Conservation (phyloP, 441 rosid genomes). For the Raphanus hybrid region DNA sequence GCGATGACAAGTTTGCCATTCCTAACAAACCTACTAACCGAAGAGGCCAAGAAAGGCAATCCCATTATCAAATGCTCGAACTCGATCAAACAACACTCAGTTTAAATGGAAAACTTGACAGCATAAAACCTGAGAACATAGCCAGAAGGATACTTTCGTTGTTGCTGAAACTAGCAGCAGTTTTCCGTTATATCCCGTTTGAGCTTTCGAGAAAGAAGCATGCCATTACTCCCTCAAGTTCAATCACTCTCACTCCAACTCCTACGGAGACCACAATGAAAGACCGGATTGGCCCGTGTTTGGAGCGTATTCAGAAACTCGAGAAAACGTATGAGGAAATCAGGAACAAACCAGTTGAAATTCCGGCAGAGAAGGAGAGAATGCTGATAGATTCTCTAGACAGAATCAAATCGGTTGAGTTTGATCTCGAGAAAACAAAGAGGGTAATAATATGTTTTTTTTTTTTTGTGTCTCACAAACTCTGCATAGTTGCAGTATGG, state of each 20-base stretch:
- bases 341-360: constrained; percentile 64
- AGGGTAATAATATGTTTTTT: constrained; percentile 47
- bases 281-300: constrained; percentile 63
- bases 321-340: constrained; percentile 73
- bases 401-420: constrained; percentile 89
- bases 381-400: constrained; percentile 81
- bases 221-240: constrained; percentile 50
- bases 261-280: constrained; percentile 44
- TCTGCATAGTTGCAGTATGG: not conserved
- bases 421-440: constrained; percentile 94
- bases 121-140: constrained; percentile 31
- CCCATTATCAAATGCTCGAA: constrained; percentile 43
- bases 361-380: constrained; percentile 85
- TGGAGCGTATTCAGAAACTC: constrained; percentile 77
- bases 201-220: constrained; percentile 63
- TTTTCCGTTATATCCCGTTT: constrained; percentile 49
- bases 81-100: not conserved
- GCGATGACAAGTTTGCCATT: constrained; percentile 59
- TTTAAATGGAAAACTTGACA: constrained; percentile 34
- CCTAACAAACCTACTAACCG: constrained; percentile 31
- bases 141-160: constrained; percentile 52
- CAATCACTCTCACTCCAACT: constrained; percentile 37
- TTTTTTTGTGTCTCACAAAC: constrained; percentile 8
- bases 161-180: constrained; percentile 55
- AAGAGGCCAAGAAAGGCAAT: constrained; percentile 29